Base-by-base conservation (phyloP, 345 rosid species). In the Acer yangbiense region DNA sequence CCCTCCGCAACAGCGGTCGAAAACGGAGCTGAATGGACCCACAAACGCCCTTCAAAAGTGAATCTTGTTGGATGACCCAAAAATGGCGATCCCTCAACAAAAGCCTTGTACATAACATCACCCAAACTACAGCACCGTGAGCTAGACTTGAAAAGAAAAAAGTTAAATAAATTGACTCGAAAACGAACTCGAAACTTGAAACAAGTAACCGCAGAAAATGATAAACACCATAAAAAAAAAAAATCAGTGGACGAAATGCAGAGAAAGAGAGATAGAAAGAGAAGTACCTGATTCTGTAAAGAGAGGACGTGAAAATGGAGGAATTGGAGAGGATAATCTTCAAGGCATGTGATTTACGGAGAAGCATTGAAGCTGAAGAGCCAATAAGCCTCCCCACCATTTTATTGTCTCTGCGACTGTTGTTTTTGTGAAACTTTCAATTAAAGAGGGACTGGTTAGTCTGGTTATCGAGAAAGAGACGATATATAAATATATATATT, bases 101-200 rank as follows among this genome's bases (percentile, higher is more conserved):
- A 77, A 83, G 82, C 92, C 94, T 92, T 92, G 95, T 89, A 83
- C 77, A 86, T 35, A 74, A 73, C 77, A 88, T 81, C 71, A 86
- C 76, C 80, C 86, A 87, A 85, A 83, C 92, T 90, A 90, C 88
- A 85, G 82, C 82, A 81, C 62, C 54, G 81, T 88, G 71, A 86
- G 89, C 71, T 68, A 73, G 8, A 75, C 68, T 66, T 62, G 1
- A 48, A 72, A 66, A 66, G 41, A 54, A 69, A 67, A 77, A 4
- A 72, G 25, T 18, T 18, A 20, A 6, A 58, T 8, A 35, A 20
- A 35, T 25, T 58, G 21, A 17, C 6, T 74, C 63, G 62, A 18
- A 9, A 41, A 25, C 46, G 64, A 50, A 16, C 52, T 4, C 39
- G 39, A 43, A 43, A 0, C 46, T 43, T 9, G 7, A 43, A 43